Evolutionary conservation across 495 filamentous ascomycete genomes (phyloP).

Genomic region (Lindgomyces ingoldianus): DNA sequence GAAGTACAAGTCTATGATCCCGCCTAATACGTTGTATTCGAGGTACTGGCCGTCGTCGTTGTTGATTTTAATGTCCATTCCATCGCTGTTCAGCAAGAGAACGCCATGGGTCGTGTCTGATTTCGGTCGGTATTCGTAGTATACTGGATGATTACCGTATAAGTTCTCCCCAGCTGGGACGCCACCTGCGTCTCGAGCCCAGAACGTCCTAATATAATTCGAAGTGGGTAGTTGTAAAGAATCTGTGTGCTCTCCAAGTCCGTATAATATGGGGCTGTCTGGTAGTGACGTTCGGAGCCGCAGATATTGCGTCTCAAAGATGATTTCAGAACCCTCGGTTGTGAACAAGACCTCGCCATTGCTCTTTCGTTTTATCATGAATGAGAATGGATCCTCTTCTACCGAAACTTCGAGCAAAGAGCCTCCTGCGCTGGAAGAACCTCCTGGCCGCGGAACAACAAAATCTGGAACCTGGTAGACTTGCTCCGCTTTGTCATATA

Average conservation of each 20-base stretch:
- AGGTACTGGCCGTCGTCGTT: slow-evolving; percentile 69
- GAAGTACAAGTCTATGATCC: slow-evolving; percentile 84
- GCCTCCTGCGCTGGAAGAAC: not conserved
- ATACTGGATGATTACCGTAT: slow-evolving; percentile 82
- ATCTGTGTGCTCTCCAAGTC: slow-evolving; percentile 79
- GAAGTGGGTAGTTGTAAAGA: slow-evolving; percentile 58
- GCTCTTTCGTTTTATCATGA: slow-evolving; percentile 61
- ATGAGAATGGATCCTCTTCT: slow-evolving; percentile 26
- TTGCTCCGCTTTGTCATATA: slow-evolving; percentile 59
- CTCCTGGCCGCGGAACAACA: slow-evolving; percentile 23
- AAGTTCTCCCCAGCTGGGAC: slow-evolving; percentile 70
- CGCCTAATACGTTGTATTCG: slow-evolving; percentile 82
- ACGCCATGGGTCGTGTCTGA: slow-evolving; percentile 72
- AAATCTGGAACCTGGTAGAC: slow-evolving; percentile 31
- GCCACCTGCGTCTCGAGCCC: slow-evolving; percentile 73
- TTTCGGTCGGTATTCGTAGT: slow-evolving; percentile 71
- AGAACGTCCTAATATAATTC: slow-evolving; percentile 77
- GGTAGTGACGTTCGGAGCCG: slow-evolving; percentile 70
- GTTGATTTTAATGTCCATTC: slow-evolving; percentile 85
- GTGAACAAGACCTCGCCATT: slow-evolving; percentile 77
- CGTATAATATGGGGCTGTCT: slow-evolving; percentile 69
- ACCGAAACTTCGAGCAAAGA: slow-evolving; percentile 20
- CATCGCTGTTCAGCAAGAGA: slow-evolving; percentile 79
- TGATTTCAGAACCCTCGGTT: slow-evolving; percentile 64
- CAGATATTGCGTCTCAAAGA: slow-evolving; percentile 79